Evolutionary conservation across 2,329 filamentous ascomycete genomes (phyloP), one percentile per base, ranked within the genome.

Genomic region (Diplodia mutila): DNA sequence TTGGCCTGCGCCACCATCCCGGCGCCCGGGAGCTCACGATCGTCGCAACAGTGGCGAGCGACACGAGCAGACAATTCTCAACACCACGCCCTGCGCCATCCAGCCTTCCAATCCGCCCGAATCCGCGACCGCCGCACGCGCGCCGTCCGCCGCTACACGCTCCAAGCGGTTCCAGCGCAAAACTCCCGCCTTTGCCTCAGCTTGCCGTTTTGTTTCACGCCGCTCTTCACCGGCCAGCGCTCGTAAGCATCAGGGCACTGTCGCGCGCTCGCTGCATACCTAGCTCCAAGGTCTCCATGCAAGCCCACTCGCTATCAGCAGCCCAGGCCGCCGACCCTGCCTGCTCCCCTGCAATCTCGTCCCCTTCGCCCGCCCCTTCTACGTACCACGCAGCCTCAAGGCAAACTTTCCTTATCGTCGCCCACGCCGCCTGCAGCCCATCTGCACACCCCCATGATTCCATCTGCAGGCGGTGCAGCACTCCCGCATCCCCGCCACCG

Each of bases 161-260:
- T 63, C 59, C 59, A 63, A 63, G 59, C 59, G 12, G 46, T 51
- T 51, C 25, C 59, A 63, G n/a, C 59, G 46, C 27, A 63, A 51
- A 34, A n/a, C 59, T n/a, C 59, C 59, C 59, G 39, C 39, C 59
- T 63, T 63, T 63, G 59, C 32, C 23, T 42, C 59, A n/a, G 46
- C 46, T 63, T 52, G 11, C 59, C 14, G 3, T 11, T 25, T 25
- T 37, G 11, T 21, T 14, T 3, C 39, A n/a, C 25, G 4, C 25
- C 42, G 42, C 57, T 11, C 37, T 27, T 61, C 39, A 61, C 57
- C 59, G 59, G 42, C 59, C 25, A n/a, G 23, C n/a, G 42, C 59
- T 51, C 59, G 59, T 63, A 51, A 63, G 59, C 59, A 52, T 51
- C 59, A 63, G 59, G 57, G 57, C 57, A 61, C 57, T 21, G 55